Base-by-base conservation (phyloP, 129 eudicot genomes). In the Rutidosis leptorrhynchoides region DNA sequence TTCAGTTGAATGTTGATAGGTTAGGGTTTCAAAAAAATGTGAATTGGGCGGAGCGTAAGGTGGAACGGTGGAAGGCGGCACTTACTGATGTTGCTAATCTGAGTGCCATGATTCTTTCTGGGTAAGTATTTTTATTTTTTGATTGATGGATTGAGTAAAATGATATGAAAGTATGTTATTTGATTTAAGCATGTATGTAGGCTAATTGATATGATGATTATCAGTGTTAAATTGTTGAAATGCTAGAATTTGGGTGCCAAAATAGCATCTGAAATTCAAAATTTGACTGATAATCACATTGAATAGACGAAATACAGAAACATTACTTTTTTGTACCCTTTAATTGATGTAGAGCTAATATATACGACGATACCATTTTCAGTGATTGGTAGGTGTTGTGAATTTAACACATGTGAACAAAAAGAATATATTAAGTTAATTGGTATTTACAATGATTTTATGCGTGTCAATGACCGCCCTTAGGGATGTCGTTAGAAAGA, bases 11-110 rank as follows among this genome's bases (percentile, higher is more conserved):
- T 35, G 42, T 9, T 35, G 42, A 35, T 35, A 35, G 42, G 42
- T 35, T 35, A 49, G 56, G 25, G 24, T 49, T 49, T 21, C 56
- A 49, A 9, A 48, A 4, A 48, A 48, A 48, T 48, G 54, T 30
- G 35, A 30, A 6, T 5, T 30, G 6, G 5, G 35, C 6, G 35
- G 35, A 30, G 12, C 42, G 3, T 32, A 72, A 72, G 45, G 64
- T 72, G 60, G 72, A 74, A 43, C 27, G 71, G 42, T 43, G 78
- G 78, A 74, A 74, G 66, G 52, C 32, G 7, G 78, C 78, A 1
- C 60, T 74, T 74, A 57, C 45, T 21, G 72, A 74, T 15, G 66
- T 74, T 58, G 67, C 72, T 45, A 57, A 57, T 42, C 56, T 74
- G 67, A 52, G 30, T 15, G 59, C 45, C 52, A 43, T 7, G 28